phyloP scores from a whole-genome alignment of 2,329 filamentous ascomycete species.

The Calonectria pseudoreteaudii region DNA sequence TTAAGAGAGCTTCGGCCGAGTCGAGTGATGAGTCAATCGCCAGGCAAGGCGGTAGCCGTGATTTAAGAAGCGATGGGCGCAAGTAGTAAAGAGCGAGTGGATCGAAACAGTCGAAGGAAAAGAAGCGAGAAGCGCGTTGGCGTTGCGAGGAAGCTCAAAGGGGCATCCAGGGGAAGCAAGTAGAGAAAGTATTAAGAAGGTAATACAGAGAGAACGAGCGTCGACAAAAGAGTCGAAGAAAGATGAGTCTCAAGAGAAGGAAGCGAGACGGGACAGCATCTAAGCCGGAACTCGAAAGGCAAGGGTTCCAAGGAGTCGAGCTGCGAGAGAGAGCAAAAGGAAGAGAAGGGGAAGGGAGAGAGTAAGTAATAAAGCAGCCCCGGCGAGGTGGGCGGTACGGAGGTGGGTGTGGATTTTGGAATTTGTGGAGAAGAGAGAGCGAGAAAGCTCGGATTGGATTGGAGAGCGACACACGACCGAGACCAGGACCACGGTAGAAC shows the following conservation, averaged over 20 bases:
- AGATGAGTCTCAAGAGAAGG: slow-evolving; percentile 43
- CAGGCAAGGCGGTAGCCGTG: slow-evolving; percentile 34
- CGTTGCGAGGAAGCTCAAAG: slow-evolving; percentile 31
- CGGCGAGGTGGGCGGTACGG: slow-evolving; percentile 37
- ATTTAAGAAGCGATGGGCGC: slow-evolving; percentile 29
- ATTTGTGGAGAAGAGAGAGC: slow-evolving; percentile 40
- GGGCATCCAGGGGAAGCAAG: slow-evolving; percentile 34
- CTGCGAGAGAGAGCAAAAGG: slow-evolving; percentile 30
- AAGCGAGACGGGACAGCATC: slow-evolving; percentile 44
- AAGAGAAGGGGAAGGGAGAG: slow-evolving; percentile 35
- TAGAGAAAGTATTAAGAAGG: slow-evolving; percentile 48
- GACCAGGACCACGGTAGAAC: slow-evolving; percentile 38
- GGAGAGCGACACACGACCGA: slow-evolving; percentile 29
- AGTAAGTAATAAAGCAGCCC: slow-evolving; percentile 29
- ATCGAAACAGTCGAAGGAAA: slow-evolving; percentile 39
- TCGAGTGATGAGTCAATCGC: slow-evolving; percentile 31
- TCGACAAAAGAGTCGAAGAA: slow-evolving; percentile 44
- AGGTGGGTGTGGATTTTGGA: slow-evolving; percentile 37
- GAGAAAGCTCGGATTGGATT: slow-evolving; percentile 35
- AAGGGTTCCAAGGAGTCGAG: slow-evolving; percentile 43
- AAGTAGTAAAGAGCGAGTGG: slow-evolving; percentile 41
- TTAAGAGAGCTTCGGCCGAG: slow-evolving; percentile 37
- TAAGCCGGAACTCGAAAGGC: slow-evolving; percentile 40
- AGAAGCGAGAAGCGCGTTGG: slow-evolving; percentile 44
- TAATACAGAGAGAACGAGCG: slow-evolving; percentile 48